A percentile compares a stretch with the other conserved stretches of the same genome.
phyloP scores from a whole-genome alignment of 2,329 filamentous ascomycete genomes.

The Colletotrichum sp. region DNA sequence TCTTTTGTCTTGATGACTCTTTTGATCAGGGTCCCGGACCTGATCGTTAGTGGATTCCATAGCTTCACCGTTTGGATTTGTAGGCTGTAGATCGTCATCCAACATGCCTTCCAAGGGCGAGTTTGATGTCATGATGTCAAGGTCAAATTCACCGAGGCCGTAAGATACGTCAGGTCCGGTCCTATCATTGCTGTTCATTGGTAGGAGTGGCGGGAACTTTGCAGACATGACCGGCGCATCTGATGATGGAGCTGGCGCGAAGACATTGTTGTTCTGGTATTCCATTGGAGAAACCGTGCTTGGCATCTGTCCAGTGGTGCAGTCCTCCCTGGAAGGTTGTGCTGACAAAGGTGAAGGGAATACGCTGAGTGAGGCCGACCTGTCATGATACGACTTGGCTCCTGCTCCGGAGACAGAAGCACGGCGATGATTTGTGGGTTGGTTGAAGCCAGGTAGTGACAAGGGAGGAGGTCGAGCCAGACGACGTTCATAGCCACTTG shows the following conservation, averaged over 20 bases:
- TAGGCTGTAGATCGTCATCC: fast-evolving
- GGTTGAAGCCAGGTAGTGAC: background rate
- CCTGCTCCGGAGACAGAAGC: background rate
- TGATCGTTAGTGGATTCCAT: fast-evolving
- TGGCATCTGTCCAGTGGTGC: background rate
- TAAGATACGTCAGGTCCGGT: background rate
- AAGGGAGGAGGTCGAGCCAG: background rate
- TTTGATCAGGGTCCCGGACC: fast-evolving
- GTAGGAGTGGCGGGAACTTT: background rate
- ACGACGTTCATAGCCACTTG: background rate
- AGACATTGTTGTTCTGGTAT: background rate
- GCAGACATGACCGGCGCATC: background rate
- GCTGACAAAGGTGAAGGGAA: background rate
- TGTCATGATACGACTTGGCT: background rate
- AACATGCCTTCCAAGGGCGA: background rate
- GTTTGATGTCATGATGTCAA: background rate
- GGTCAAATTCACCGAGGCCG: background rate
- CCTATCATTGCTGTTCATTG: background rate
- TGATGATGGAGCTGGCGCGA: background rate
- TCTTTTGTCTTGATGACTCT: background rate
- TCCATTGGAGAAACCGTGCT: background rate
- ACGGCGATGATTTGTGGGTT: background rate
- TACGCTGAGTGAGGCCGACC: fast-evolving
- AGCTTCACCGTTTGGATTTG: background rate
- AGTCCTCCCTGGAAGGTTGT: background rate